A percentile compares a stretch with the other conserved stretches of the same genome.
Conservation (phyloP, 331 rosid species). For the Erythrophleum ivorense region DNA sequence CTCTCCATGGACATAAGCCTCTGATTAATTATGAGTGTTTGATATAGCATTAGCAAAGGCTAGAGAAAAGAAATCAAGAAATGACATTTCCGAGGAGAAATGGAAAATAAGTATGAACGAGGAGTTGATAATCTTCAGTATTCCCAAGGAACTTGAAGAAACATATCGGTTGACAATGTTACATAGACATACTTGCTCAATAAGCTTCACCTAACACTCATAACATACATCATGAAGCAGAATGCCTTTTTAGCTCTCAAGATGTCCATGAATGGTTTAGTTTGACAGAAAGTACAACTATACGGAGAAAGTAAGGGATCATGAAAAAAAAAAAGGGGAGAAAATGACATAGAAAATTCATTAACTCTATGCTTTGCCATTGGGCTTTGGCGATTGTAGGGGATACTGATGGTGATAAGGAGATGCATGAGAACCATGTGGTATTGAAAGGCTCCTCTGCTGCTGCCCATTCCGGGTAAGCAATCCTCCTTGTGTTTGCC, state of each 20-base stretch:
- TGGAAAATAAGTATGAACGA: slow-evolving; percentile 7
- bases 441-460: slow-evolving; percentile 77
- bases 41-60: slow-evolving; percentile 17
- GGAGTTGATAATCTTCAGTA: slow-evolving; percentile 43
- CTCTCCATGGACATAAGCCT: slow-evolving; percentile 31
- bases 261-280: slow-evolving; percentile 50
- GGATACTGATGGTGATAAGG: slow-evolving; percentile 80
- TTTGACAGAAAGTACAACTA: slow-evolving; percentile 56
- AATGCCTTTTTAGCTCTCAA: slow-evolving; percentile 44
- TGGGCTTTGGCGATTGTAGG: slow-evolving; percentile 81
- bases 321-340: slow-evolving; percentile 10
- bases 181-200: slow-evolving; percentile 28
- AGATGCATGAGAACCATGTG: slow-evolving; percentile 71
- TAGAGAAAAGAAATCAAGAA: slow-evolving; percentile 7
- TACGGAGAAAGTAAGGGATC: slow-evolving; percentile 43
- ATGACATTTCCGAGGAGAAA: slow-evolving; percentile 13
- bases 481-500: slow-evolving; percentile 65
- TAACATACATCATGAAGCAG: slow-evolving; percentile 50
- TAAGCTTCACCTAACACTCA: slow-evolving; percentile 51
- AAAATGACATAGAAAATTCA: slow-evolving; percentile 46
- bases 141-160: slow-evolving; percentile 55
- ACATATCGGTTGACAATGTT: slow-evolving; percentile 49
- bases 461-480: slow-evolving; percentile 69
- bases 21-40: slow-evolving; percentile 29
- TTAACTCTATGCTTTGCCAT: slow-evolving; percentile 63